These are phyloP conservation scores for Colletotrichum paranaense DNA, from an alignment of 2,329 filamentous ascomycete genomes.

Conservation along the genomic window DNA sequence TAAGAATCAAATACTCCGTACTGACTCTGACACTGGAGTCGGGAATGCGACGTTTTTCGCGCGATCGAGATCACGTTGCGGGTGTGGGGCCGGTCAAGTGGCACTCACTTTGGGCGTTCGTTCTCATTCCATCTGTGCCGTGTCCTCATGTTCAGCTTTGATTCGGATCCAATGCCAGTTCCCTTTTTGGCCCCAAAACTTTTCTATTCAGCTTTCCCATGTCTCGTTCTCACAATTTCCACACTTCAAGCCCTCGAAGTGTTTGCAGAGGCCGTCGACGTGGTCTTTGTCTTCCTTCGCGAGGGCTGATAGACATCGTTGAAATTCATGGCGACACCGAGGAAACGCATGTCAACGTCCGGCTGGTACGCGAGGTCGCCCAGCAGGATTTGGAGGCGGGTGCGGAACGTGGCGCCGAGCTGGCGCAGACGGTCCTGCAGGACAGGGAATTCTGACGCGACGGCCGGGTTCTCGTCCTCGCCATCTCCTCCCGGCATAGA, in stretches of 20 bases:
- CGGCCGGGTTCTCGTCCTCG: slow-evolving; percentile 43
- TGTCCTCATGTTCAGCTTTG: neutral
- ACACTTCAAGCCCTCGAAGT: slow-evolving; percentile 17
- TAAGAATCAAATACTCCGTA: neutral
- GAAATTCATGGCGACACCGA: slow-evolving; percentile 98
- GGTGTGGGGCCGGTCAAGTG: neutral
- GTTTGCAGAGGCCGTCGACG: slow-evolving; percentile 29
- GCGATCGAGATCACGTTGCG: neutral
- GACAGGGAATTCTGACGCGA: slow-evolving; percentile 75
- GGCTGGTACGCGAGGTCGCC: slow-evolving; percentile 94
- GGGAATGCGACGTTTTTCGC: neutral
- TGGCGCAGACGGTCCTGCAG: slow-evolving; percentile 79
- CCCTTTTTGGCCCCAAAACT: neutral
- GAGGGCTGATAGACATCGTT: slow-evolving; percentile 94
- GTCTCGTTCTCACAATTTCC: neutral
- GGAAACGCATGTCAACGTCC: slow-evolving; percentile 93
- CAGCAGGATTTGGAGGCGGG: slow-evolving; percentile 81
- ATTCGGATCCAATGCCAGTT: neutral
- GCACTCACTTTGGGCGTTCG: neutral
- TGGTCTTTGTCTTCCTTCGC: slow-evolving; percentile 67
- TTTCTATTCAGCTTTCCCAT: neutral
- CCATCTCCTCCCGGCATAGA: slow-evolving; percentile 34
- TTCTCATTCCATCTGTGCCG: neutral
- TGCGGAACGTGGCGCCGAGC: slow-evolving; percentile 81
- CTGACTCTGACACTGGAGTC: neutral